Percentiles rank a stretch among this genome's conserved stretches.
Conservation (phyloP, 164 flowering plant species). For the Liriodendron chinense region DNA sequence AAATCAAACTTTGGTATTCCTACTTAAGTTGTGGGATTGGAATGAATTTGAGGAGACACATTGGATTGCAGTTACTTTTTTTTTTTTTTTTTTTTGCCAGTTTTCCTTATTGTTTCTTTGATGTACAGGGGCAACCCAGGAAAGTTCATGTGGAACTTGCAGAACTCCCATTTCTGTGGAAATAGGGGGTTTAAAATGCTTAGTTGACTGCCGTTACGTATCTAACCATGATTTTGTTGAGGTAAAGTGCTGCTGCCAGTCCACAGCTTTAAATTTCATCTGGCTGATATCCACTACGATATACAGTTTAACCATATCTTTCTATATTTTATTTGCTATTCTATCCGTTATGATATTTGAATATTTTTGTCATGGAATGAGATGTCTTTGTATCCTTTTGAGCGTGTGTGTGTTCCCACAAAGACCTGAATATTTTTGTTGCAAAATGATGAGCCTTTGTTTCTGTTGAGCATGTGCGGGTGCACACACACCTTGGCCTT, state of each 20-base stretch:
- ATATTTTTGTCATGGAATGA: neutral
- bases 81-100: neutral
- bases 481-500: too few relatives aligned
- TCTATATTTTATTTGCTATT: neutral
- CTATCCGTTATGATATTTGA: neutral
- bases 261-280: neutral
- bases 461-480: too few relatives aligned
- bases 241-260: conserved; percentile 35
- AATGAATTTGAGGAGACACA: neutral
- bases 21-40: neutral
- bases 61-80: neutral
- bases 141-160: conserved; percentile 21
- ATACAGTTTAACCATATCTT: neutral
- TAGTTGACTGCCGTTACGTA: conserved; percentile 55
- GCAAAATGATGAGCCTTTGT: neutral
- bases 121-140: conserved; percentile 33
- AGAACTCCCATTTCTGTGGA: conserved; percentile 40
- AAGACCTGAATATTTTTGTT: neutral
- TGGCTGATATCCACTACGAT: neutral
- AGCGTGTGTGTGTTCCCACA: neutral
- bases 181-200: conserved; percentile 55
- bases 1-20: neutral
- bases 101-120: neutral
- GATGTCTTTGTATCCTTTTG: neutral
- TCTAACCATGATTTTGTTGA: conserved; percentile 86